These are phyloP conservation scores for Microdochium bolleyi DNA, from an alignment of 2,329 filamentous ascomycete species.

Conservation along the genomic window DNA sequence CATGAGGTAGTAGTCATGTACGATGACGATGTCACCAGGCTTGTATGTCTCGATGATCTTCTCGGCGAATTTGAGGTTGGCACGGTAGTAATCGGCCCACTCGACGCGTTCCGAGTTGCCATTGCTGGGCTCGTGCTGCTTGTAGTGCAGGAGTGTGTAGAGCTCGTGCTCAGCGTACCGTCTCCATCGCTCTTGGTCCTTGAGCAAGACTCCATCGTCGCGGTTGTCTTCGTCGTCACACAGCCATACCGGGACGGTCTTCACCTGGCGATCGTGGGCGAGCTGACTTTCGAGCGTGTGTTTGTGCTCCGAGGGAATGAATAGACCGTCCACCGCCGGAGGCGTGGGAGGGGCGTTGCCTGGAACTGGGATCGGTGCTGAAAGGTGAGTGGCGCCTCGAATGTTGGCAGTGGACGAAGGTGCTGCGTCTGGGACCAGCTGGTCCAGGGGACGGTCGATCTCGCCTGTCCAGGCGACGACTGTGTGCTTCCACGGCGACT, in stretches of 20 bases:
- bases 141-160: conserved; percentile 93
- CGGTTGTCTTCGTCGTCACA: conserved; percentile 63
- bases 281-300: conserved; percentile 67
- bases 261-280: conserved; percentile 63
- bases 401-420: conserved; percentile 40
- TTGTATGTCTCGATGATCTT: conserved; percentile 83
- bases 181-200: conserved; percentile 80
- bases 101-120: conserved; percentile 72
- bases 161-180: conserved; percentile 86
- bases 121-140: conserved; percentile 84
- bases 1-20: conserved; percentile 93
- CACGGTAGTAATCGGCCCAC: conserved; percentile 87
- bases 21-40: conserved; percentile 83
- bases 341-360: conserved; percentile 47
- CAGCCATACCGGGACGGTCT: conserved; percentile 83
- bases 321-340: conserved; percentile 59
- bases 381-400: conserved; percentile 61
- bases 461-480: conserved; percentile 95
- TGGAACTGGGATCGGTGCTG: conserved; percentile 72
- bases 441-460: conserved; percentile 47
- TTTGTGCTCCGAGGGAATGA: conserved; percentile 63
- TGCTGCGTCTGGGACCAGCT: conserved; percentile 36
- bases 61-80: conserved; percentile 90
- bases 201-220: conserved; percentile 63
- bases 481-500: conserved; percentile 82